phyloP scores from a whole-genome alignment of 257 asterid species.

The Solanum sitiens region DNA sequence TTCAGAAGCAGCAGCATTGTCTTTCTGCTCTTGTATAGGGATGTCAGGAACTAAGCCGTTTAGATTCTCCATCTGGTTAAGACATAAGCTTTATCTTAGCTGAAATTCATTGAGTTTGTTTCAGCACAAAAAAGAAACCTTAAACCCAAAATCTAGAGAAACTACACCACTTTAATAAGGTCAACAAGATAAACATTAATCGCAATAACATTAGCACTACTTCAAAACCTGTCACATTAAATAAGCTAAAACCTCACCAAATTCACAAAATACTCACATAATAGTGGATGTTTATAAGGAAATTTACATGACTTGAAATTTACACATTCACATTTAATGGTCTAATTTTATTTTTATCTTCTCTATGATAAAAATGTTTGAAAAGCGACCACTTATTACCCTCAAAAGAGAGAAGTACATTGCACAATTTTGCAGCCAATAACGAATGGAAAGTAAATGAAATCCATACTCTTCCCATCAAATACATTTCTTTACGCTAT shows the following conservation, averaged over 20 bases:
- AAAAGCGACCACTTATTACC: background rate
- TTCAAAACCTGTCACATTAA: background rate
- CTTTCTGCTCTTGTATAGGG: background rate
- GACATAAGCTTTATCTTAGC: background rate
- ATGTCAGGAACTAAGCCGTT: background rate
- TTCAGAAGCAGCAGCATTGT: constrained; percentile 8
- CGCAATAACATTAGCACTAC: background rate
- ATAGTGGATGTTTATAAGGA: background rate
- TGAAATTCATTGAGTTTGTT: background rate
- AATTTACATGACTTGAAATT: background rate
- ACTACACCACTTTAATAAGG: background rate
- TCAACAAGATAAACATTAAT: background rate
- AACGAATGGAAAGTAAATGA: background rate
- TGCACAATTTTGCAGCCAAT: background rate
- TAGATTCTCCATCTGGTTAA: background rate
- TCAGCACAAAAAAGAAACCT: background rate
- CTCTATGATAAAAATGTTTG: background rate
- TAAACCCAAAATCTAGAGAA: background rate
- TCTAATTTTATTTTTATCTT: background rate
- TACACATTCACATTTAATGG: background rate
- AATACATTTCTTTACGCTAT: background rate
- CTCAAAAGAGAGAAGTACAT: background rate
- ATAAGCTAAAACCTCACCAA: background rate
- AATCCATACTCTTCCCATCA: background rate
- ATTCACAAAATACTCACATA: background rate